A percentile compares a stretch with the other conserved stretches of the same genome.
Conservation (phyloP, 345 rosid species). For the Fremontodendron californicum region DNA sequence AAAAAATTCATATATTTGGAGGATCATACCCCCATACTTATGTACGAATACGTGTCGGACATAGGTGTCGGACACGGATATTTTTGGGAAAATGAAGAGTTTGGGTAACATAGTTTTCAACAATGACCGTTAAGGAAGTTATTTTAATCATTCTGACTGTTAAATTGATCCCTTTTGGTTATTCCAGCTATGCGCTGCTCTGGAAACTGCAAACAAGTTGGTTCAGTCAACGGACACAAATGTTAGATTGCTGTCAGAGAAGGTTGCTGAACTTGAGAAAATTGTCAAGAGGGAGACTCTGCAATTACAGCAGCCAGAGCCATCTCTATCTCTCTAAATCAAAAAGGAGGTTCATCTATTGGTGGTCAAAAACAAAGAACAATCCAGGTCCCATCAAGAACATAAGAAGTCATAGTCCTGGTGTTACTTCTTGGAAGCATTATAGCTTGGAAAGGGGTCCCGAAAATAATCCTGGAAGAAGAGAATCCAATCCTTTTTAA, state of each 20-base stretch:
- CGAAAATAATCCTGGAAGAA: constrained; percentile 23
- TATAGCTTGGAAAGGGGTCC: constrained; percentile 32
- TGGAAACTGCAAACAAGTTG: constrained; percentile 74
- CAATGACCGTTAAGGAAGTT: neutral
- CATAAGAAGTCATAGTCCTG: neutral
- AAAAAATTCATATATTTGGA: too few species aligned
- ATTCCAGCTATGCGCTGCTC: constrained; percentile 60
- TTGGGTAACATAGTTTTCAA: too few species aligned
- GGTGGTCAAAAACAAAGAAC: constrained; percentile 1
- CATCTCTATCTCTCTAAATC: neutral
- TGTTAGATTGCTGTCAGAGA: constrained; percentile 45
- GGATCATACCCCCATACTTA: too few species aligned
- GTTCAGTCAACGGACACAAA: constrained; percentile 56
- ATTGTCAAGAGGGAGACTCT: constrained; percentile 40
- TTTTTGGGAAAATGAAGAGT: too few species aligned
- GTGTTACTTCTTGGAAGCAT: constrained; percentile 6
- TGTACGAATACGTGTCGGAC: too few species aligned
- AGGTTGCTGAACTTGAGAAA: constrained; percentile 62
- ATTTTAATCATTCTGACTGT: neutral
- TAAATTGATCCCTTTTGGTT: neutral
- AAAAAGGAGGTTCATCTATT: constrained; percentile 15
- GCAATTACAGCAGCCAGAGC: constrained; percentile 6
- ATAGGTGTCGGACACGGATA: too few species aligned
- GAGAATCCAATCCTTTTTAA: constrained; percentile 25
- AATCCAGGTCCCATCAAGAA: neutral